phyloP scores from a whole-genome alignment of 148 eudicot genomes.

The Fagopyrum esculentum region DNA sequence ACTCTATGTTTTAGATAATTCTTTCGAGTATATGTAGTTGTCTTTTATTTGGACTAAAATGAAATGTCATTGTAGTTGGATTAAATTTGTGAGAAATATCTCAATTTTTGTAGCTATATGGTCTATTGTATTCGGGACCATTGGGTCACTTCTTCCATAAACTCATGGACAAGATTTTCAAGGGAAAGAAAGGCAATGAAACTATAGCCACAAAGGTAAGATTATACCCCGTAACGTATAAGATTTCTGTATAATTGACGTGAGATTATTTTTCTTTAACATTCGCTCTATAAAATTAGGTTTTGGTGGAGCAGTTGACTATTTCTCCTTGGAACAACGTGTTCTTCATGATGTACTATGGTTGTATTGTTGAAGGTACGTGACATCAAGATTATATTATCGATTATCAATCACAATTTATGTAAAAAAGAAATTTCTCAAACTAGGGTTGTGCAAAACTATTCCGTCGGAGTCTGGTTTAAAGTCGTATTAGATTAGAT shows the following conservation, averaged over 20 bases:
- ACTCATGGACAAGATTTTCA: slow-evolving; percentile 44
- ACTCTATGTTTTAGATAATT: too few species aligned
- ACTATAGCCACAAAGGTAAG: slow-evolving; percentile 57
- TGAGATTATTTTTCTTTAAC: too few species aligned
- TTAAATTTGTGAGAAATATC: background rate
- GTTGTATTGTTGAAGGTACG: slow-evolving; percentile 55
- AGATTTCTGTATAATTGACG: too few species aligned
- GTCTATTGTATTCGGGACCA: slow-evolving; percentile 50
- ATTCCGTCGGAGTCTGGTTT: too few species aligned
- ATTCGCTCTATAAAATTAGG: slow-evolving; percentile 23
- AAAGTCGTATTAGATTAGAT: too few species aligned
- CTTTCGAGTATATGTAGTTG: background rate
- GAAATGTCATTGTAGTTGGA: background rate
- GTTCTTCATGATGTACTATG: slow-evolving; percentile 58
- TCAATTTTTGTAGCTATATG: slow-evolving; percentile 41
- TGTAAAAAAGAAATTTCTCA: too few species aligned
- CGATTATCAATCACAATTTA: too few species aligned
- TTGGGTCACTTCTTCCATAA: slow-evolving; percentile 57
- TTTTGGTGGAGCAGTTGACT: slow-evolving; percentile 51
- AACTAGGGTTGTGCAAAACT: too few species aligned
- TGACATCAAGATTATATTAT: too few species aligned
- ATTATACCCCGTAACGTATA: background rate
- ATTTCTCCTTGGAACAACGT: slow-evolving; percentile 64
- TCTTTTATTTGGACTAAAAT: background rate
- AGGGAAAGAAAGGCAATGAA: slow-evolving; percentile 38